These are phyloP conservation scores for Ilyonectria sp. DNA, from an alignment of 2,329 filamentous ascomycete species.

Conservation along the genomic window DNA sequence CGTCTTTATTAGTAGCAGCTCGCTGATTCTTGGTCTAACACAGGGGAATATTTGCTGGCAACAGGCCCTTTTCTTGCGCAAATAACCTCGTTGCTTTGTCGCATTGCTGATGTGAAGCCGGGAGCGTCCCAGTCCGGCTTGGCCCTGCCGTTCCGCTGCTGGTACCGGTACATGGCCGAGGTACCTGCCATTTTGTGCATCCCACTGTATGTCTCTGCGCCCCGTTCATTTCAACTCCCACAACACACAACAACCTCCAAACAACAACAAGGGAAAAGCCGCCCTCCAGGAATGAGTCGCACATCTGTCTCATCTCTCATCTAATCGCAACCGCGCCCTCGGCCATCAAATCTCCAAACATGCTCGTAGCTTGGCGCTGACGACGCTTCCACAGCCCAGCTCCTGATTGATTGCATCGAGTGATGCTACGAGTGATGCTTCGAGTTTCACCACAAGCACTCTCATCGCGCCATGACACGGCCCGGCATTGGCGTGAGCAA, in stretches of 20 bases:
- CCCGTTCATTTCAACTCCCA: background rate
- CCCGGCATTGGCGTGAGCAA: background rate
- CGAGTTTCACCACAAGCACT: background rate
- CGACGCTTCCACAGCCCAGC: background rate
- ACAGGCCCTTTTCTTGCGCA: slow-evolving; percentile 4
- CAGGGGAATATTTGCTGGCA: background rate
- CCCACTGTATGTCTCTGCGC: background rate
- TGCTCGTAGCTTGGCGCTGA: background rate
- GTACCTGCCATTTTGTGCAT: background rate
- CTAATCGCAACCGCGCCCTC: background rate
- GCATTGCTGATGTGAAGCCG: slow-evolving; percentile 15
- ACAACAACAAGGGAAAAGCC: background rate
- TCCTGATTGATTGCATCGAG: background rate
- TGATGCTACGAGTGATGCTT: slow-evolving; percentile 7
- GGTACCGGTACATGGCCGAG: slow-evolving; percentile 23
- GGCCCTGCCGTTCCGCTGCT: background rate
- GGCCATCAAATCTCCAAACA: background rate
- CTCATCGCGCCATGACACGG: background rate
- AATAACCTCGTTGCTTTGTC: slow-evolving; percentile 18
- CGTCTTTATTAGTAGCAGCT: background rate
- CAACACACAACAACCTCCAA: background rate
- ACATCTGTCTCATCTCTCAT: slow-evolving; percentile 6
- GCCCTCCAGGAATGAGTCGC: background rate
- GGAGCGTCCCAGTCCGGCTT: slow-evolving; percentile 21
- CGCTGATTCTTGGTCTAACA: background rate